phyloP scores from a whole-genome alignment of 352 stramenopile species.

The Globisporangium spiculum region DNA sequence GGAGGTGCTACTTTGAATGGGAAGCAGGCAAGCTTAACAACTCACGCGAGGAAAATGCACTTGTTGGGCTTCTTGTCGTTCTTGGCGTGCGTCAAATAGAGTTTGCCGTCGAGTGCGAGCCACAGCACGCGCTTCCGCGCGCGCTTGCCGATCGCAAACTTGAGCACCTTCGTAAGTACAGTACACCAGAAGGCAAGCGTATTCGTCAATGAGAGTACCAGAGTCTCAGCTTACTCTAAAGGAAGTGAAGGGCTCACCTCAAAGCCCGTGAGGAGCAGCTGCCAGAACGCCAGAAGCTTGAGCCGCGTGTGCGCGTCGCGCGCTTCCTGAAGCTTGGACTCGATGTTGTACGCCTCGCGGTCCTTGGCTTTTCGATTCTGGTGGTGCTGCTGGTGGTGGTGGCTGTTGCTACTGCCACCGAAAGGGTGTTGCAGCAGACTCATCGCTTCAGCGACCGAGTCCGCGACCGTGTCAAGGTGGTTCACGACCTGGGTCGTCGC shows the following conservation, averaged over 20 bases:
- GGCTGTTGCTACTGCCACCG: slow-evolving; percentile 4
- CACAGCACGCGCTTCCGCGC: slow-evolving; percentile 47
- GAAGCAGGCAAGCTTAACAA: not conserved
- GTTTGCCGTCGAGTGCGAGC: slow-evolving; percentile 39
- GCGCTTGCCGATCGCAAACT: slow-evolving; percentile 47
- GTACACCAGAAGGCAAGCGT: not conserved
- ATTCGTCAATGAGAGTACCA: not conserved
- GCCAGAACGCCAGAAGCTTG: slow-evolving; percentile 54
- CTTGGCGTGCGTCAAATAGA: slow-evolving; percentile 42
- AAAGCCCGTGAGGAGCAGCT: slow-evolving; percentile 52
- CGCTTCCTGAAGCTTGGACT: slow-evolving; percentile 23
- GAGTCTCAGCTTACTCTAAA: not conserved
- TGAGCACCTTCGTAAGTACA: slow-evolving; percentile 25
- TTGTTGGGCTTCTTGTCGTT: slow-evolving; percentile 40
- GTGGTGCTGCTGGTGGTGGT: slow-evolving; percentile 2
- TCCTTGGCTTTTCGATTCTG: slow-evolving; percentile 9
- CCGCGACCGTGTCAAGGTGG: slow-evolving; percentile 22
- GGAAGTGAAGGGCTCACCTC: slow-evolving; percentile 20
- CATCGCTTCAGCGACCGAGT: slow-evolving; percentile 33
- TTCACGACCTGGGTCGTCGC: slow-evolving; percentile 24
- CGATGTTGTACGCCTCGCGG: slow-evolving; percentile 27
- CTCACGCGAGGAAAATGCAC: slow-evolving; percentile 43
- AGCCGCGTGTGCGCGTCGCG: slow-evolving; percentile 32
- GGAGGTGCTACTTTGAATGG: too few relatives aligned
- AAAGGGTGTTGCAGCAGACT: slow-evolving; percentile 31